phyloP scores from a whole-genome alignment of 1,284 basidiomycete genomes.

The Ceratobasidium sp. region DNA sequence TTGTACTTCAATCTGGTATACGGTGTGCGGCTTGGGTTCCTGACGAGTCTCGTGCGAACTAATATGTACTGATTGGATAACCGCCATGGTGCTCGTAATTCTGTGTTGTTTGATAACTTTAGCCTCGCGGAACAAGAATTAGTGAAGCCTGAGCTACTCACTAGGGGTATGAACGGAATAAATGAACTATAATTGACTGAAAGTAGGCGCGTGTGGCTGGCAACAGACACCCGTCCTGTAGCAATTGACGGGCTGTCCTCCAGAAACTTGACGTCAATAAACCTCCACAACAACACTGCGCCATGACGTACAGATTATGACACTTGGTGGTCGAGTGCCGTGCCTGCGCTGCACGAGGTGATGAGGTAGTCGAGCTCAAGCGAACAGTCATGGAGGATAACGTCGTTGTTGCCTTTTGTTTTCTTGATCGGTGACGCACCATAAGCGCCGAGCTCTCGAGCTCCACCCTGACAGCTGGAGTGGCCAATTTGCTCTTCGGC shows the following conservation, averaged over 20 bases:
- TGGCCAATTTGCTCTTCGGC: too few relatives aligned
- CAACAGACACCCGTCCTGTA: background rate
- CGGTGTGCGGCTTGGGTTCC: slow-evolving; percentile 75
- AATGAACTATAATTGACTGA: background rate
- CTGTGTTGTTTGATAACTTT: too few relatives aligned
- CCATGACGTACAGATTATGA: background rate
- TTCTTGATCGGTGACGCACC: background rate
- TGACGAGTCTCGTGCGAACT: slow-evolving; percentile 60
- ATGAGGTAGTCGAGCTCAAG: slow-evolving; percentile 3
- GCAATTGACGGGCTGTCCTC: background rate
- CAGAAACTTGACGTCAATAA: slow-evolving; percentile 3
- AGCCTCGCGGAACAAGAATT: background rate
- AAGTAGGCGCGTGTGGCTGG: background rate
- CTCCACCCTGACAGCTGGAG: background rate
- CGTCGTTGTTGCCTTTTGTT: slow-evolving; percentile 29
- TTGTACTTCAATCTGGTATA: slow-evolving; percentile 82
- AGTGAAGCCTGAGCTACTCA: background rate
- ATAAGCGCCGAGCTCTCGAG: slow-evolving; percentile 21
- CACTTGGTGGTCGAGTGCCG: background rate
- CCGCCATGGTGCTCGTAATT: slow-evolving; percentile 61
- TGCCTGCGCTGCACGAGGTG: background rate
- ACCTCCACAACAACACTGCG: too few relatives aligned
- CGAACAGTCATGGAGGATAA: slow-evolving; percentile 28
- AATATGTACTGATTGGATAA: slow-evolving; percentile 78
- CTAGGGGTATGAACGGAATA: background rate